Evolutionary conservation across 768 basidiomycete genomes (phyloP).

Genomic region (Roridomyces roridus): DNA sequence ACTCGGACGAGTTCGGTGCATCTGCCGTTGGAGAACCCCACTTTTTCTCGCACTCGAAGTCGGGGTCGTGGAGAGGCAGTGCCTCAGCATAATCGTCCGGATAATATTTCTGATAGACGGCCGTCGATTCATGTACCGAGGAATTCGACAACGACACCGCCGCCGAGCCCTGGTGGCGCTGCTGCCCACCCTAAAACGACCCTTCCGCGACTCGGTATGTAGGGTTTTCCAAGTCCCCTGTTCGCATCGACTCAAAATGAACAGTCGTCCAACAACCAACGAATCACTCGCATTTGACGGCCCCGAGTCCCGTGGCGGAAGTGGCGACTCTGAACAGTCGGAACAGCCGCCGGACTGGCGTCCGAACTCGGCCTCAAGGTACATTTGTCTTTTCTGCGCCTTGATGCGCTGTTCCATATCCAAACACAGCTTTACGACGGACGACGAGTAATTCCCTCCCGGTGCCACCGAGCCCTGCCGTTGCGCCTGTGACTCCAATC

Average conservation of each 20-base stretch:
- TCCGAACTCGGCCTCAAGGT: not conserved
- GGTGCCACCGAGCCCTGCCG: constrained; percentile 12
- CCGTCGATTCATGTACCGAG: constrained; percentile 5
- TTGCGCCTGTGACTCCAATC: constrained; percentile 9
- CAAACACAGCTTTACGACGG: constrained; percentile 10
- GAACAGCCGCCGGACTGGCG: not conserved
- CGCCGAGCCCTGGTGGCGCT: constrained; percentile 12
- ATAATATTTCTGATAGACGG: constrained; percentile 3
- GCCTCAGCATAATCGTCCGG: not conserved
- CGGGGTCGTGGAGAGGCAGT: constrained; percentile 1
- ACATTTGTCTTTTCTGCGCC: not conserved
- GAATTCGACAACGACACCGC: constrained; percentile 2
- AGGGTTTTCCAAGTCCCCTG: too few relatives aligned
- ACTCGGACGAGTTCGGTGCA: constrained; percentile 14
- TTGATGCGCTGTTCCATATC: not conserved
- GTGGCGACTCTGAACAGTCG: constrained; percentile 10
- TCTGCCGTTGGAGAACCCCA: constrained; percentile 10
- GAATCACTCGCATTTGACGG: constrained; percentile 1
- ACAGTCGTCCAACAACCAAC: constrained; percentile 19
- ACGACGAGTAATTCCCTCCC: constrained; percentile 13
- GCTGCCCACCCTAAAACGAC: constrained; percentile 13
- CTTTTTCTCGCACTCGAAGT: not conserved
- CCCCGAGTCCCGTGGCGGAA: constrained; percentile 17
- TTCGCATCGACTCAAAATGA: not conserved
- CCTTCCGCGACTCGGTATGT: constrained; percentile 19